phyloP scores from a whole-genome alignment of 225 moss, liverwort and hornwort genomes.

The Bryum argenteum region DNA sequence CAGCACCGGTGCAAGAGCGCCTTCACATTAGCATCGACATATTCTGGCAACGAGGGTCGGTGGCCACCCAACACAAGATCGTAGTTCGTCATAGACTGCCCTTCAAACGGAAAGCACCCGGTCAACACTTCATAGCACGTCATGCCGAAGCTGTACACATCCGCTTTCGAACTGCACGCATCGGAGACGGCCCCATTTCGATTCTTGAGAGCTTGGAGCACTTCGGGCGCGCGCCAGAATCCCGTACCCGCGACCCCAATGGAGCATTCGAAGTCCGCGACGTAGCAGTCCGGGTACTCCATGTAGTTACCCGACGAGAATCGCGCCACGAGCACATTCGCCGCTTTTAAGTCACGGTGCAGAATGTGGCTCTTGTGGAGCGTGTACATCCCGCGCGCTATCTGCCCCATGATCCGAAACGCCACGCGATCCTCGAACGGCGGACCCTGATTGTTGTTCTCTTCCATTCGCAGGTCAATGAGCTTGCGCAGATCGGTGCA shows the following conservation, averaged over 20 bases:
- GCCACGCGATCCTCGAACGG: slow-evolving; percentile 35
- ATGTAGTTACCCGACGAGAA: slow-evolving; percentile 23
- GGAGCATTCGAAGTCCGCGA: slow-evolving; percentile 54
- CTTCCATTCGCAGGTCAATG: slow-evolving; percentile 41
- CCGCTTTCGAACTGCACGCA: slow-evolving; percentile 32
- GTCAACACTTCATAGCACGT: slow-evolving; percentile 51
- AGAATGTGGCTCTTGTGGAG: slow-evolving; percentile 47
- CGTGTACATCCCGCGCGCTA: slow-evolving; percentile 53
- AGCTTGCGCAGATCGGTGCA: slow-evolving; percentile 54
- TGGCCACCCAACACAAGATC: slow-evolving; percentile 41
- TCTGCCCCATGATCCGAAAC: slow-evolving; percentile 41
- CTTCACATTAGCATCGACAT: slow-evolving; percentile 20
- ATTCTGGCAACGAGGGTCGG: slow-evolving; percentile 39
- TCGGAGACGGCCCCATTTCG: slow-evolving; percentile 18
- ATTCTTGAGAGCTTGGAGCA: slow-evolving; percentile 36
- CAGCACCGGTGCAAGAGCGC: slow-evolving; percentile 37
- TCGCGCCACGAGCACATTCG: slow-evolving; percentile 42
- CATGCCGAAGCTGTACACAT: slow-evolving; percentile 59
- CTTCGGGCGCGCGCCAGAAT: slow-evolving; percentile 55
- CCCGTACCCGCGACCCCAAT: slow-evolving; percentile 47
- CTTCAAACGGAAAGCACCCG: slow-evolving; percentile 51
- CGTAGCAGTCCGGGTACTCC: slow-evolving; percentile 44
- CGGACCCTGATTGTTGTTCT: slow-evolving; percentile 20
- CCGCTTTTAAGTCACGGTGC: slow-evolving; percentile 52
- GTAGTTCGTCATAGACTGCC: slow-evolving; percentile 34